A percentile compares a stretch with the other conserved stretches of the same genome.
Conservation (phyloP, 2,329 filamentous ascomycete species). For the Byssochlamys sp. region DNA sequence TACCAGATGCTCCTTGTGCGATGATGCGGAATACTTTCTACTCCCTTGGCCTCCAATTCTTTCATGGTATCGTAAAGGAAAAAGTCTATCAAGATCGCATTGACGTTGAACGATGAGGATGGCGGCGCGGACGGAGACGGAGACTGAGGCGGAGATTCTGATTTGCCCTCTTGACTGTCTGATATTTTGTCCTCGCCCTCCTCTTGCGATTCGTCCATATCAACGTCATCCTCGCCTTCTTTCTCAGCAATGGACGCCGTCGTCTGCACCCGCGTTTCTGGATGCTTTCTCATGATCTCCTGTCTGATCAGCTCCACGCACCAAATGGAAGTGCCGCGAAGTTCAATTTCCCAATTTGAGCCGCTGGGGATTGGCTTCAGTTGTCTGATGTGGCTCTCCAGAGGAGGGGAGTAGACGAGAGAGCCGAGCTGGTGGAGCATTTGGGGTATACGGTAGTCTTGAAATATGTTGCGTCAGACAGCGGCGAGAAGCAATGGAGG, state of each 20-base stretch:
- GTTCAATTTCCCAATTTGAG: constrained; percentile 70
- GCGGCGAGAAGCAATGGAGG: neutral
- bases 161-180: constrained; percentile 9
- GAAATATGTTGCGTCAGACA: neutral
- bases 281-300: constrained; percentile 66
- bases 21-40: constrained; percentile 62
- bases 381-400: constrained; percentile 60
- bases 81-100: constrained; percentile 92
- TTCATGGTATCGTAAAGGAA: constrained; percentile 95
- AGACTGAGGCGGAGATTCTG: constrained; percentile 5
- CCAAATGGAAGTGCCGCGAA: constrained; percentile 92
- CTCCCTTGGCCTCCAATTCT: constrained; percentile 57
- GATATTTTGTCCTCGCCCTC: neutral
- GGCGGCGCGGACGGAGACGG: constrained; percentile 2
- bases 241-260: constrained; percentile 4
- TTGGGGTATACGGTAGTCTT: constrained; percentile 90
- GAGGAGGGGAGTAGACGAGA: constrained; percentile 69
- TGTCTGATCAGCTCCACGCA: constrained; percentile 78
- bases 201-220: constrained; percentile 1
- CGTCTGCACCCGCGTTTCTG: constrained; percentile 45
- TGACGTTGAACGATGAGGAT: constrained; percentile 43
- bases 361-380: constrained; percentile 60
- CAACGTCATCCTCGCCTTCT: constrained; percentile 4
- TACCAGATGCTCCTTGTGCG: constrained; percentile 93
- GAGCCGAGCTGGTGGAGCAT: constrained; percentile 77